Conservation (phyloP, 2,329 filamentous ascomycete genomes). For the Seiridium cupressi region DNA sequence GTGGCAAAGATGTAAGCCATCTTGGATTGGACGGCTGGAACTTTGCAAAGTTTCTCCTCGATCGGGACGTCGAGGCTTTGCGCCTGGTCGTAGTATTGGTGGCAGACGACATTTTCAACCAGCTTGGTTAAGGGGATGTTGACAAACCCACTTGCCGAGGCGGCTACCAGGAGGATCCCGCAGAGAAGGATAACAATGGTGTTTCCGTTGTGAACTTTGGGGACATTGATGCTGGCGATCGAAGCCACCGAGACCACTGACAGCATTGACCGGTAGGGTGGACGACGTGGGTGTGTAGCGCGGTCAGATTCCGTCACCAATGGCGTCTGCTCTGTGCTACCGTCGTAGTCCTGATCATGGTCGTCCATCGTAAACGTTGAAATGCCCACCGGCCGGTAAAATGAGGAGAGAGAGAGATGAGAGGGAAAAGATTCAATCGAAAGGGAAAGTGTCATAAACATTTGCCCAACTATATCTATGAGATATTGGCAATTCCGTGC, state of each 20-base stretch:
- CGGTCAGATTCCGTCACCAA: background rate
- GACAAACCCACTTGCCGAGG: constrained; percentile 26
- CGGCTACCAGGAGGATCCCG: constrained; percentile 28
- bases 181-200: constrained; percentile 31
- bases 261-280: constrained; percentile 14
- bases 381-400: no score
- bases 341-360: background rate
- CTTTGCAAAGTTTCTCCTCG: constrained; percentile 34
- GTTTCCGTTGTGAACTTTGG: constrained; percentile 20
- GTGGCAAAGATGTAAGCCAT: constrained; percentile 34
- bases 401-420: no score
- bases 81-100: constrained; percentile 29
- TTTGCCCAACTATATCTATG: no score
- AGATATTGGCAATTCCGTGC: no score
- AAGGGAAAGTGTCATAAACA: no score
- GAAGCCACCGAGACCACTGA: constrained; percentile 22
- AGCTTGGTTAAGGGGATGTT: constrained; percentile 30
- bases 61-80: constrained; percentile 23
- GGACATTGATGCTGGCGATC: constrained; percentile 15
- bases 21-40: constrained; percentile 29
- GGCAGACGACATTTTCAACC: constrained; percentile 36
- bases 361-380: background rate
- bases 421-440: background rate
- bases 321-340: constrained; percentile 3
- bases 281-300: constrained; percentile 11